Percentiles rank a stretch among this genome's conserved stretches.
Conservation (phyloP, 2,329 filamentous ascomycete genomes). For the Monilinia polystroma region DNA sequence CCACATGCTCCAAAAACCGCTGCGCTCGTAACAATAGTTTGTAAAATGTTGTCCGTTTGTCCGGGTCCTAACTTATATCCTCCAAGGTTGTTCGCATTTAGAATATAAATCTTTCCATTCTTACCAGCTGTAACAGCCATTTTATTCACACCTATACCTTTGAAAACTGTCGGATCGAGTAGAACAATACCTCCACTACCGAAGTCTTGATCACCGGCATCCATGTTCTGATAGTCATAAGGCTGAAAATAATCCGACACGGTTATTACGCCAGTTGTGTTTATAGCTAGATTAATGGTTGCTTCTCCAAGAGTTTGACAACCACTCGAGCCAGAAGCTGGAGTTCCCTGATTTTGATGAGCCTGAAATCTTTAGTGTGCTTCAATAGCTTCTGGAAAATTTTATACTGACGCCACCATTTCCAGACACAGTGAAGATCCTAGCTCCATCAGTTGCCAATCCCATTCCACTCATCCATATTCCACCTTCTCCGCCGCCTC, state of each 20-base stretch:
- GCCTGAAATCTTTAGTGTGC: conserved; percentile 28
- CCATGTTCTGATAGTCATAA: conserved; percentile 43
- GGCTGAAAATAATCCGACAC: conserved; percentile 46
- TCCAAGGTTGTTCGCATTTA: conserved; percentile 46
- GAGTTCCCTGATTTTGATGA: conserved; percentile 40
- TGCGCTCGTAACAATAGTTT: conserved; percentile 41
- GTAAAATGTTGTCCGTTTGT: conserved; percentile 42
- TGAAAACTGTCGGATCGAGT: conserved; percentile 41
- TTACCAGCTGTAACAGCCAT: conserved; percentile 45
- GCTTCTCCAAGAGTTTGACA: conserved; percentile 46
- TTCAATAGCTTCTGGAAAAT: not conserved
- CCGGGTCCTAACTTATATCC: conserved; percentile 44
- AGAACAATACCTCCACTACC: conserved; percentile 42
- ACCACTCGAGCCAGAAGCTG: conserved; percentile 39
- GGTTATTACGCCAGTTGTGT: conserved; percentile 35
- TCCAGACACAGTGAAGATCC: conserved; percentile 39
- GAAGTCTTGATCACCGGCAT: conserved; percentile 45
- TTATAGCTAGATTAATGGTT: conserved; percentile 46
- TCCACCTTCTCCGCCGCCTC: conserved; percentile 42
- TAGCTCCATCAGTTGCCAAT: conserved; percentile 37
- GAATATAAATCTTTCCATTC: conserved; percentile 44
- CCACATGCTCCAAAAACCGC: conserved; percentile 44
- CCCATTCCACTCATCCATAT: conserved; percentile 43
- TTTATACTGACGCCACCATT: conserved; percentile 35
- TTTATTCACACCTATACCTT: conserved; percentile 40